These are phyloP conservation scores for Sporisorium scitamineum DNA, from an alignment of 1,284 basidiomycete species.

Conservation along the genomic window DNA sequence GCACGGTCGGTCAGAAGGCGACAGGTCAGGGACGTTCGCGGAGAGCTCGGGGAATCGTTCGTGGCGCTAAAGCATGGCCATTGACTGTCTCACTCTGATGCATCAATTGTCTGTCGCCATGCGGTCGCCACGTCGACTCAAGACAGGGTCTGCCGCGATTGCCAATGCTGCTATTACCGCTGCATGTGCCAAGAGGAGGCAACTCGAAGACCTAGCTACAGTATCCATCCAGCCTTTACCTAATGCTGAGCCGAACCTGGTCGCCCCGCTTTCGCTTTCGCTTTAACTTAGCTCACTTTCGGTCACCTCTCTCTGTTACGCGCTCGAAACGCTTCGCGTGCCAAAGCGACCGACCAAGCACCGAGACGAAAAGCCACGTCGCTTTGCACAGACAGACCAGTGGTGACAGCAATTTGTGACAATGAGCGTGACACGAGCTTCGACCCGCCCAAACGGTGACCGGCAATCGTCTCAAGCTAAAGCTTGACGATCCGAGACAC, in stretches of 20 bases:
- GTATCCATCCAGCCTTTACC: too few relatives aligned
- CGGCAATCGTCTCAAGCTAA: background rate
- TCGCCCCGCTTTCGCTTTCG: background rate
- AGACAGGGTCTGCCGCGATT: background rate
- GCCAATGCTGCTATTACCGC: background rate
- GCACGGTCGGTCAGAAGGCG: background rate
- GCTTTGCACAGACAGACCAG: background rate
- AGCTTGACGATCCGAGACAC: background rate
- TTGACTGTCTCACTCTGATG: background rate
- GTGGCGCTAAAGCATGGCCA: background rate
- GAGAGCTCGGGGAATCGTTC: background rate
- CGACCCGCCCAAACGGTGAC: background rate
- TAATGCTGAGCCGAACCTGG: background rate
- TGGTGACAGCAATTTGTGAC: background rate
- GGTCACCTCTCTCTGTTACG: background rate
- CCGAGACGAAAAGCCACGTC: background rate
- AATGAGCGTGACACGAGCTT: constrained; percentile 1
- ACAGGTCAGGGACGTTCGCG: background rate
- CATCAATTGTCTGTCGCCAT: background rate
- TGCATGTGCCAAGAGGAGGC: too few relatives aligned
- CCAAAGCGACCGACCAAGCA: background rate
- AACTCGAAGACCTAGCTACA: too few relatives aligned
- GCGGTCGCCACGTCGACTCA: background rate
- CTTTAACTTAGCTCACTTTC: background rate
- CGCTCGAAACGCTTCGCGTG: background rate